Base-by-base conservation (phyloP, 2,329 filamentous ascomycete genomes). In the Botryotinia globosa region DNA sequence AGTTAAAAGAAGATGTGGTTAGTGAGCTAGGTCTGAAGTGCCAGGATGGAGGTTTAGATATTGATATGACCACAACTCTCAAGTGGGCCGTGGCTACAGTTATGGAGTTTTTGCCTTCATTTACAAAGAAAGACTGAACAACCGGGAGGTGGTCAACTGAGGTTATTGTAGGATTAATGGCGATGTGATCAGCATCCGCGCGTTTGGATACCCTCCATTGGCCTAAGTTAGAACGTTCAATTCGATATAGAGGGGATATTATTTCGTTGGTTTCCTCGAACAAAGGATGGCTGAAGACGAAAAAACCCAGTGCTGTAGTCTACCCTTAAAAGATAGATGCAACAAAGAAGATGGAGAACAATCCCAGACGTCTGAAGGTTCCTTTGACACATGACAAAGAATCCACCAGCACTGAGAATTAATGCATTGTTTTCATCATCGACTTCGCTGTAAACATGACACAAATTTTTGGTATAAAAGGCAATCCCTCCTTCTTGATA, bases 21-120 rank as follows among this genome's bases (percentile, higher is more conserved):
- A 74, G 76, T 37, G 80, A 80, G 72, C 82, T 83, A 76, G 82
- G 81, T 34, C 87, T 89, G 61, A 77, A 82, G 74, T 87, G 87
- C 25, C 86, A 88, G 73, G 81, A 82, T 1, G 84, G 81, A 12
- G 83, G 80, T 3, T 74, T 86, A 32, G 86, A 90, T 78, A 83
- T 85, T 14, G 86, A 88, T 73, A 90, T 94, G 86, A 84, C 84
- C 75, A 84, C 85, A 72, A 86, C 89, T 44, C 81, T 94, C 75
- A 84, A 85, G 69, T 94, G 92, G 92, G 89, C 89, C 1, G 91
- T 93, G 2, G 86, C 89, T 69, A 82, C 84, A 66, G 81, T 94
- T 29, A 85, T 92, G 79, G 79, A 80, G 29, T 78, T 76, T 44
- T 72, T 83, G 51, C 80, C 81, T 44, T 66, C 45, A 20, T 5